Base-by-base conservation (phyloP, 2,329 filamentous ascomycete genomes). In the Niveomyces coronatus region DNA sequence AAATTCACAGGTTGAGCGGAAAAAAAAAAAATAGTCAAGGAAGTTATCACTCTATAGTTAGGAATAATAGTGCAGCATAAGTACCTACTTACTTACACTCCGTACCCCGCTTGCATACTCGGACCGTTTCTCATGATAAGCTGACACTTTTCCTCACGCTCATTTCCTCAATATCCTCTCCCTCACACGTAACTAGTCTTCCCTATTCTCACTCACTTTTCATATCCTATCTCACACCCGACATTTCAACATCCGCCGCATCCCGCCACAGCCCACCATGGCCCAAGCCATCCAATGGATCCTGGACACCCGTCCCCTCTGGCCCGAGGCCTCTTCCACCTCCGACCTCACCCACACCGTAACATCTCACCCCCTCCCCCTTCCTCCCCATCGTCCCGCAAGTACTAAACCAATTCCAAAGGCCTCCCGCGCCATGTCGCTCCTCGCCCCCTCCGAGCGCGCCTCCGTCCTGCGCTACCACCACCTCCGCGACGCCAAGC, bases 401-500 rank as follows among this genome's bases (percentile, higher is more conserved):
- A 15, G 18, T 28, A 24, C 40, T 40, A 38, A 39, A 14, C 30
- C 35, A 23, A 6, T 30, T 15, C n/a, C 31, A 4, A 42, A 78
- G 72, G 74, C 75, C 30, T 55, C 65, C n/a, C 60, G 66, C 31
- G 68, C 70, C 16, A 58, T 81, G 24, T 56, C 61, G 8, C 62
- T 79, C 19, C 63, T 80, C 34, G 57, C 63, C 2, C 48, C 60
- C 1, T 60, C 70, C 9, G 81, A 86, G 53, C 72, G 70, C 44
- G 55, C 68, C 36, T 58, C 61, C 11, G 71, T 79, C 22, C 65
- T 78, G 8, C 66, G 66, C 41, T 85, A 76, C 61, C 74, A 76
- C 61, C 75, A 79, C 55, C 63, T 80, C 48, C 67, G 72, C 52
- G 84, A 88, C 59, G 83, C 83, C 37, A 82, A 82, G 54, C 81